Base-by-base conservation (phyloP, 495 filamentous ascomycete genomes). In the Hypoxylon perforatum region DNA sequence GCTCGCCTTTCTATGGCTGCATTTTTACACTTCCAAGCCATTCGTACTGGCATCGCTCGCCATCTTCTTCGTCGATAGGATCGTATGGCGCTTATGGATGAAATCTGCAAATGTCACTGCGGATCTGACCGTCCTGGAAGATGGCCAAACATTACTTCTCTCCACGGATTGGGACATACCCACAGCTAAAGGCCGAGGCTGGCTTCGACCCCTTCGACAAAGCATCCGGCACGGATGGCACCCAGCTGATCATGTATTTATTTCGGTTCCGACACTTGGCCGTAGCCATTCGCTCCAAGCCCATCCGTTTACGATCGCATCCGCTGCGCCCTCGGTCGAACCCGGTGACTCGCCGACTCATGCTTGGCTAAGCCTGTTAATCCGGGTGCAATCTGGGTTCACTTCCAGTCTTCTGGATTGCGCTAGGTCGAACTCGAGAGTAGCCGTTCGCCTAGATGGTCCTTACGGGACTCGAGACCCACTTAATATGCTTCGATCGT, bases 221-320 rank as follows among this genome's bases (percentile, higher is more conserved):
- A 77, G 72, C 23, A 78, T 88, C 45, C 70, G 70, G 2, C 50
- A 80, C 33, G 86, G 86, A 23, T 89, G 87, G 85, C 65, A 72
- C 5, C 79, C 85, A 4, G 84, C 84, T 4, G 84, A 87, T 47
- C 87, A 89, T 67, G 78, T 85, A 49, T 88, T 89, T 69, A 59
- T 89, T 30, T 81, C 82, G 10, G 73, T 89, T 0, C 87, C 86
- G 0, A 70, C 72, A 0, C 73, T 88, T 3, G 78, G 78, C 1
- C 46, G 63, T 22, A 78, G 74, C 62, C 78, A 85, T 71, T 63
- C 76, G 38, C 38, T 85, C 61, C 75, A 87, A 79, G 76, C 82
- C 1, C 87, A 90, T 63, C 87, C 86, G 0, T 89, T 89, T 64
- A 87, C 85, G 3, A 86, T 90, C 53, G 81, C 85, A 33, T 87